These are phyloP conservation scores for Claviceps citrina DNA, from an alignment of 2,329 filamentous ascomycete genomes.

Conservation along the genomic window DNA sequence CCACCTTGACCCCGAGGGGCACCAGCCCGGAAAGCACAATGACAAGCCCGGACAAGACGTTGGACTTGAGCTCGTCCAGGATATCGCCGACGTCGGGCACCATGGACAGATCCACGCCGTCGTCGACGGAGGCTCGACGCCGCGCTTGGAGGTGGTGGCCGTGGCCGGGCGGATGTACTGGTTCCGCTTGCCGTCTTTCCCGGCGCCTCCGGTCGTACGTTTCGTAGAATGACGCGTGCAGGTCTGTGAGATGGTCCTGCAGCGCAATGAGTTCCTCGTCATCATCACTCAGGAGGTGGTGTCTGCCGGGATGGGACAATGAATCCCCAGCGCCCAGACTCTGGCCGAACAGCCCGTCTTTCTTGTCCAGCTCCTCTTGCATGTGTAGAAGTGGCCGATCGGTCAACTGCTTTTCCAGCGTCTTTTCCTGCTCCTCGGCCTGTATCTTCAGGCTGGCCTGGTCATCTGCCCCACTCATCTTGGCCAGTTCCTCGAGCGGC, in stretches of 20 bases:
- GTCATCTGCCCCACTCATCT: constrained; percentile 58
- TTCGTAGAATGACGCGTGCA: constrained; percentile 71
- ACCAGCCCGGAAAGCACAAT: constrained; percentile 87
- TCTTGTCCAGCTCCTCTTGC: constrained; percentile 79
- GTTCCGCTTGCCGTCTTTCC: constrained; percentile 20
- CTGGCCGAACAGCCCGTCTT: constrained; percentile 33
- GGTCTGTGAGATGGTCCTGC: constrained; percentile 55
- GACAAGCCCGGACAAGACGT: constrained; percentile 57
- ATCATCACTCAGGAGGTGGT: constrained; percentile 74
- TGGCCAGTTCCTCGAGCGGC: constrained; percentile 60
- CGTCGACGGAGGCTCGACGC: constrained; percentile 20
- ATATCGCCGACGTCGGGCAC: constrained; percentile 77
- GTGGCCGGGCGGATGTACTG: constrained; percentile 20
- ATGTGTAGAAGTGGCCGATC: constrained; percentile 82
- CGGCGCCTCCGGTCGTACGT: constrained; percentile 51
- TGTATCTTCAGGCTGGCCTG: constrained; percentile 56
- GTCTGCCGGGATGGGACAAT: constrained; percentile 30
- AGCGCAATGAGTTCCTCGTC: constrained; percentile 69
- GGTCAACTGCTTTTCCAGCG: constrained; percentile 73
- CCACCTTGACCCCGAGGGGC: constrained; percentile 63
- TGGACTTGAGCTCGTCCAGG: constrained; percentile 67
- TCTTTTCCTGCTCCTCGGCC: constrained; percentile 71
- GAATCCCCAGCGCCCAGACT: constrained; percentile 13
- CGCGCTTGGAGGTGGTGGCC: constrained; percentile 18
- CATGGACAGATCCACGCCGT: constrained; percentile 28